Base-by-base conservation (phyloP, 2,329 filamentous ascomycete species). In the Sclerotinia borealis region DNA sequence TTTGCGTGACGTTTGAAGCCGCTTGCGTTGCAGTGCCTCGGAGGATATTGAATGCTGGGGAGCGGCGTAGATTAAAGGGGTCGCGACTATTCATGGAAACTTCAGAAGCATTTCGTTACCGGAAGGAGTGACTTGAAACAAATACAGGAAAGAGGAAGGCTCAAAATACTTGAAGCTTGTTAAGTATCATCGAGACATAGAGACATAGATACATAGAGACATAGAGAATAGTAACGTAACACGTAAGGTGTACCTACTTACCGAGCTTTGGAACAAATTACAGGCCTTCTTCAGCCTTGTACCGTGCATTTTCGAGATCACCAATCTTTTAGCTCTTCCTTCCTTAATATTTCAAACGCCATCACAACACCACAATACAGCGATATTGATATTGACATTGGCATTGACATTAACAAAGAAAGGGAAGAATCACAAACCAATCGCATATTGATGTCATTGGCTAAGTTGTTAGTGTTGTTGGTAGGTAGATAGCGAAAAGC, bases 21-120 rank as follows among this genome's bases (percentile, higher is more conserved):
- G 76, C 78, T 67, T 78, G 77, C 55, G 78, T 77, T 63, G 80
- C 79, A 59, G 80, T 79, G 31, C 76, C 75, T 74, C 78, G 79
- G 66, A 85, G 78, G 68, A 81, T 78, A 70, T 78, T 79, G 75
- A 81, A 81, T 37, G 79, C 78, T 68, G 80, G 78, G 70, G 69
- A 78, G 69, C 74, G 75, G 65, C 70, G 72, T 60, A 74, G 66
- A 58, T 72, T 70, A 59, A 75, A 75, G 19, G 73, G 73, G 65
- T 75, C 73, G 67, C 79, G 77, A 66, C 70, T 67, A 64, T 74
- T 75, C 73, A 75, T 75, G 65, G 69, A 69, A 65, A 66, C 56
- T 43, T 54, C 31, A 61, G 55, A 63, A 66, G 67, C 72, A 74
- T 74, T 43, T 68, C 60, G 58, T 58, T 63, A 22, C 29, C n/a